Base-by-base conservation (phyloP, 306 rosid genomes). In the Dicorynia guianensis region DNA sequence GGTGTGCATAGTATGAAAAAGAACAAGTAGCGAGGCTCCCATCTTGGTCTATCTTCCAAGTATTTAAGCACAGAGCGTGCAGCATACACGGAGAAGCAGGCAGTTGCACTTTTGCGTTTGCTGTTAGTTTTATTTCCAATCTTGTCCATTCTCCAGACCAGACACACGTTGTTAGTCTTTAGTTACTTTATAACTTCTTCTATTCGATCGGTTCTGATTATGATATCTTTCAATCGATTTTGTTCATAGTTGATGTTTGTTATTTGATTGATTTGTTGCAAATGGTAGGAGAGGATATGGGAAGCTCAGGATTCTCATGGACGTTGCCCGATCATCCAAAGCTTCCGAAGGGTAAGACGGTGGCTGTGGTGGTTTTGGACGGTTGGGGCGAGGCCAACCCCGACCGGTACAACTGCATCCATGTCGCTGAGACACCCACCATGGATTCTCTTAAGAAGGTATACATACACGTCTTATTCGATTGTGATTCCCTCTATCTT, bases 301-400 rank as follows among this genome's bases (percentile, higher is more conserved):
- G 97, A 42, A 90, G 89, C 80, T 44, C 96, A 10, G 96, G 74
- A 10, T 39, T 76, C 17, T 82, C 89, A 25, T 96, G 96, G 96
- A 96, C 85, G 75, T 76, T 96, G 87, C 85, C 86, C 15, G 99
- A 96, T 75, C 99, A 96, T 69, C 94, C 97, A n/a, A 96, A 85
- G 89, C 92, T 96, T 17, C 98, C 97, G 1, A 96, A 96, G 97
- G 99, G 90, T 1, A 96, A 93, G 88, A 70, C 62, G 1, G 50
- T 96, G 10, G 99, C 87, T 50, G 34, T 96, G 62, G 80, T 93
- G 40, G 99, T 96, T 63, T 81, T 96, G 82, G 99, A 96, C 56
- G 99, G 99, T 0, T 96, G 99, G 99, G 99, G 99, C 3, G 99
- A 95, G 76, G 99, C 97, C 47, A 81, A 47, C 2, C 81, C 92